Evolutionary conservation across 1,139 yeast species (phyloP), one percentile per base, ranked within the genome.

Genomic region (Diutina sp.): DNA sequence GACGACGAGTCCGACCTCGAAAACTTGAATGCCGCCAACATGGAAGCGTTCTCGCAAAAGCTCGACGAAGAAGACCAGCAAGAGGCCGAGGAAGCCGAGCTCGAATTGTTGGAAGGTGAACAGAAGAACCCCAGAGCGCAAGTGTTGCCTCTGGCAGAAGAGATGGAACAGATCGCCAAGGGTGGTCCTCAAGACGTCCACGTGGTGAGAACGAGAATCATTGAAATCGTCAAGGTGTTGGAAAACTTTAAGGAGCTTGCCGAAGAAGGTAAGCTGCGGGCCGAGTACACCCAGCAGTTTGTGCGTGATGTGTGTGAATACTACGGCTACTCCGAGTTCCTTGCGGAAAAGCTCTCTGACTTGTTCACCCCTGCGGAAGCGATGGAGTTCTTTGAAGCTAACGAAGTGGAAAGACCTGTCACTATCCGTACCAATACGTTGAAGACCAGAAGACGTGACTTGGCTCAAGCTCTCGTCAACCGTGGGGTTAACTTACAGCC

Each of bases 401-500:
- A 93, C 72, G 99, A 95, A 74, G 89, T 91, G 58, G 88, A 96
- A 45, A 82, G 99, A 70, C 99, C 99, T 54, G 80, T 93, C 58
- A 93, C 99, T 38, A 91, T 95, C 64, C 86, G 99, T 76, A 90
- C 99, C 46, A 95, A 95, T 71, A 95, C 99, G 30, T 77, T 95
- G 62, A 88, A 87, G 67, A 88, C 98, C 5, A 85, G 97, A 73
- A 87, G 99, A 71, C 83, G 99, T 69, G 98, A 95, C 66, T 80
- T 95, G 64, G 97, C 97, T 2, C 99, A 95, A 70, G 84, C 93
- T 14, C 80, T 95, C 61, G 96, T 93, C 57, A 93, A 91, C 72
- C 84, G 97, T 67, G 99, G 99, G 67, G 99, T 93, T 59, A 95
- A 93, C 69, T 78, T 95, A 64, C 97, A 95, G 72, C 98, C 98